These are phyloP conservation scores for Amaranthus cruentus DNA, from an alignment of 148 eudicot genomes.

Conservation along the genomic window DNA sequence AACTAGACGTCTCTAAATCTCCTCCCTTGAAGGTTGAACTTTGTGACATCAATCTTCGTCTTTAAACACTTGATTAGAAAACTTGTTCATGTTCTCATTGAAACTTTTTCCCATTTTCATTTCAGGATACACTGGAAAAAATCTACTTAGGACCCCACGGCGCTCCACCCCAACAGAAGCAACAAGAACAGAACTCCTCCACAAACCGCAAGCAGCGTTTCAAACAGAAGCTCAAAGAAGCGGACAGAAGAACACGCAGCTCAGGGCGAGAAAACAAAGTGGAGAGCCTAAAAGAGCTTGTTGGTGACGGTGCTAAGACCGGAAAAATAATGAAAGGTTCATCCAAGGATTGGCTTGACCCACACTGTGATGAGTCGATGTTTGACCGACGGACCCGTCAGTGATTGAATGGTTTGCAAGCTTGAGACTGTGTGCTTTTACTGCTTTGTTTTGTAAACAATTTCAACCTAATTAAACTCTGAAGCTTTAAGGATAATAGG, in stretches of 20 bases:
- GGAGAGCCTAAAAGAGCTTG: conserved; percentile 75
- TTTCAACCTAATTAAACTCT: not conserved
- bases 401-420: conserved; percentile 22
- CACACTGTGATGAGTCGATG: conserved; percentile 84
- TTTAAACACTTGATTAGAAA: not conserved
- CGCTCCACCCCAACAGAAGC: conserved; percentile 85
- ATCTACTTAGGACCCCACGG: conserved; percentile 98
- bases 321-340: conserved; percentile 46
- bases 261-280: conserved; percentile 78
- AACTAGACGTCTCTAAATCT: conserved; percentile 42
- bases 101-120: conserved; percentile 1
- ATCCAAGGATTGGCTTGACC: conserved; percentile 87
- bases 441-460: not conserved
- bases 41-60: not conserved
- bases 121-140: conserved; percentile 64
- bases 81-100: not conserved
- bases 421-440: not conserved
- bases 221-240: conserved; percentile 90
- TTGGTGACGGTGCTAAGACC: conserved; percentile 48
- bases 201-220: conserved; percentile 75
- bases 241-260: conserved; percentile 51
- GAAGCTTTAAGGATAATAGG: not conserved
- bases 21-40: conserved; percentile 48
- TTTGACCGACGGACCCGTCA: conserved; percentile 46
- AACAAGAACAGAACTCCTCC: conserved; percentile 52